These are phyloP conservation scores for Melanogaster broomeanus DNA, from an alignment of 768 basidiomycete genomes.

Conservation along the genomic window DNA sequence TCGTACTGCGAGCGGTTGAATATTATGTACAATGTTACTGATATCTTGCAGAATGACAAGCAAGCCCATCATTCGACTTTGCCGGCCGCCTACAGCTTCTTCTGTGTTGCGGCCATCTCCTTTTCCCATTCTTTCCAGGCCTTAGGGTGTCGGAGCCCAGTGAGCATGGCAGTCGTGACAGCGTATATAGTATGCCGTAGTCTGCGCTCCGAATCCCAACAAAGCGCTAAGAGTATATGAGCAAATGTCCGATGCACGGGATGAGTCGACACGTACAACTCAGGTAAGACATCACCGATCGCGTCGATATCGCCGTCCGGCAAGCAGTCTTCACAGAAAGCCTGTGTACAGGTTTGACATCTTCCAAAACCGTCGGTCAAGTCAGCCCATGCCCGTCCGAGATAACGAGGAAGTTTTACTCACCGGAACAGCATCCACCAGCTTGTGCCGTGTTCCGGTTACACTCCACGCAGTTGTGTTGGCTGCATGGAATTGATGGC, in stretches of 20 bases:
- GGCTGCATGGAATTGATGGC: constrained; percentile 40
- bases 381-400: neutral
- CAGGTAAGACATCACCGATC: constrained; percentile 56
- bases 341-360: constrained; percentile 59
- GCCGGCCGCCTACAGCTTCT: constrained; percentile 28
- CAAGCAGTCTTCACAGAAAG: constrained; percentile 65
- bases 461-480: constrained; percentile 53
- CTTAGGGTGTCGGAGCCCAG: constrained; percentile 35
- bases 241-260: constrained; percentile 1
- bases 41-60: too few species aligned
- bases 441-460: constrained; percentile 43
- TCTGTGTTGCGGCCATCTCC: constrained; percentile 41
- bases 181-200: constrained; percentile 48
- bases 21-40: neutral
- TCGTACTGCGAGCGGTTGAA: too few species aligned
- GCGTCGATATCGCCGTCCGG: constrained; percentile 49
- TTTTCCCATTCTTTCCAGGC: constrained; percentile 45
- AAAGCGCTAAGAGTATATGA: constrained; percentile 33
- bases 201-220: constrained; percentile 39
- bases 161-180: constrained; percentile 50
- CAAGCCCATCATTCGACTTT: neutral
- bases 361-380: constrained; percentile 29
- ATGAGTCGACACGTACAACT: constrained; percentile 46
- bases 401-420: neutral
- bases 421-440: constrained; percentile 62